Evolutionary conservation across 176 grass and related monocot genomes (phyloP), one percentile per base, ranked within the genome.

Genomic region (Elymus sibiricus): DNA sequence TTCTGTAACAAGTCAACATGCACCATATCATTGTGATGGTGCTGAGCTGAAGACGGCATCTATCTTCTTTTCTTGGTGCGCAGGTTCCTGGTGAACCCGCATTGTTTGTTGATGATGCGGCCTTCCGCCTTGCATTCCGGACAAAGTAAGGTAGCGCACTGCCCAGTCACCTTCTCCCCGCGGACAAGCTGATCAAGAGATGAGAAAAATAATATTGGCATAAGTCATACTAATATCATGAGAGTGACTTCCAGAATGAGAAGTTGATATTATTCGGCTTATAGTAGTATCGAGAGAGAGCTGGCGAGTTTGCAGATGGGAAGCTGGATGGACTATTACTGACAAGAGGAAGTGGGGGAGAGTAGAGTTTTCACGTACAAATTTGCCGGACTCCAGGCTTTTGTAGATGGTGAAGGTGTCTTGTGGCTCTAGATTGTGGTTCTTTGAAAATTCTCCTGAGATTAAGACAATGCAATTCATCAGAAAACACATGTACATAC

Each of bases 391-490:
- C 38, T 76, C 88, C n/a, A 64, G 80, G 73, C 53, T 87, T 67
- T 64, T 92, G 89, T 94, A 88, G 31, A 97, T 78, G 70, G 88
- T 80, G 25, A 94, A 83, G 58, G 81, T 55, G 53, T 97, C 94
- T 66, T 88, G 86, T 63, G 86, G 39, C 73, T 83, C 27, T 31
- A 97, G 92, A 43, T 81, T 39, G 82, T 97, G 64, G 13, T 64
- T 16, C 86, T 89, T 97, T 46, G 92, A 77, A 85, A 94, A 97
- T 24, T 90, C 92, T 87, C 92, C 94, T 97, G 82, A 74, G 17
- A 82, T 31, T 5, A 77, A 31, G 64, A 58, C 19, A 61, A 7
- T 82, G 39, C 19, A 76, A 70, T 43, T 74, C 14, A 65, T 88
- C 42, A 76, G 16, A 53, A 53, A 77, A 21, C 24, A 62, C 47